A percentile compares a stretch with the other conserved stretches of the same genome.
phyloP scores from a whole-genome alignment of 75 land plant species.

The Picea sitchensis region DNA sequence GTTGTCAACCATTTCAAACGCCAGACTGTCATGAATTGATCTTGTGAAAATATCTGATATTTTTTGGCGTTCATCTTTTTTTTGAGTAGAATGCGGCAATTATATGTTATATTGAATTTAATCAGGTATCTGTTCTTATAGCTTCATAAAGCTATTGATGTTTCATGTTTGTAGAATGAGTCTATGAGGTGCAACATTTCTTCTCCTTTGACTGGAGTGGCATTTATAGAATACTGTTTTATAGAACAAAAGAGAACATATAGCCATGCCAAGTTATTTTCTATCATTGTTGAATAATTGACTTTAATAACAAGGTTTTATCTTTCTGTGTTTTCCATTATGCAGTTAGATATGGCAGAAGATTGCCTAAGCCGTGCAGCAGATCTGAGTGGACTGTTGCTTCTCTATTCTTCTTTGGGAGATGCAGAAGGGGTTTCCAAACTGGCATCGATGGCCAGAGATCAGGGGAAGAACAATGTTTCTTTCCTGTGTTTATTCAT shows the following conservation, averaged over 20 bases:
- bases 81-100: too few relatives aligned
- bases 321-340: background rate
- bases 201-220: too few relatives aligned
- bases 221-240: too few relatives aligned
- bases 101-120: too few relatives aligned
- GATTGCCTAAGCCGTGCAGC: conserved; percentile 38
- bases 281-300: too few relatives aligned
- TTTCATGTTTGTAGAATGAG: too few relatives aligned
- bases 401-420: conserved; percentile 39
- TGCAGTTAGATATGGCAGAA: conserved; percentile 45
- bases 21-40: background rate
- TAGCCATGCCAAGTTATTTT: too few relatives aligned
- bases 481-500: conserved; percentile 29
- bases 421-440: conserved; percentile 30
- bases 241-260: too few relatives aligned
- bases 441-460: conserved; percentile 22
- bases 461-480: conserved; percentile 39
- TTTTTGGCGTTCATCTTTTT: background rate
- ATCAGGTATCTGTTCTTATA: too few relatives aligned
- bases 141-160: too few relatives aligned
- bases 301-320: background rate
- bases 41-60: background rate
- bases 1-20: too few relatives aligned
- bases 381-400: conserved; percentile 36
- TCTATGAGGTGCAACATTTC: too few relatives aligned